Conservation (phyloP, 208 protist genomes). For the Histomonas meleagridis region DNA sequence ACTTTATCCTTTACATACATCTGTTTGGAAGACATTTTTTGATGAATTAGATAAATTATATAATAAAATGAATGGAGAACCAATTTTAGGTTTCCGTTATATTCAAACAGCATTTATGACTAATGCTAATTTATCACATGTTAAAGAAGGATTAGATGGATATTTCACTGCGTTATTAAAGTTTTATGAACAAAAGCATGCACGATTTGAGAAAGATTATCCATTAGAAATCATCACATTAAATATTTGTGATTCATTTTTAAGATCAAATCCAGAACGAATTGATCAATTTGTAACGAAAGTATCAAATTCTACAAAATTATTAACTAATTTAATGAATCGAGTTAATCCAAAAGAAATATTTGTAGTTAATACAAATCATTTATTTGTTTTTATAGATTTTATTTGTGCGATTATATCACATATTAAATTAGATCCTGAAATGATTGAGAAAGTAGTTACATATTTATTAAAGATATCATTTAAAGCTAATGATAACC, state of each 20-base stretch:
- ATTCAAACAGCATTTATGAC: neutral
- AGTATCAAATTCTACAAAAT: neutral
- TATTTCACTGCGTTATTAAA: neutral
- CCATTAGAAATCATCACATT: neutral
- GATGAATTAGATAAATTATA: neutral
- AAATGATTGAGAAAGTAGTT: neutral
- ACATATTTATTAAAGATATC: neutral
- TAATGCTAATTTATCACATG: neutral
- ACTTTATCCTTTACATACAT: neutral
- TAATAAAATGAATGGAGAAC: neutral
- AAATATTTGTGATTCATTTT: neutral
- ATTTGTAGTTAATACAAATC: neutral
- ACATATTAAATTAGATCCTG: neutral
- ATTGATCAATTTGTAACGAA: neutral
- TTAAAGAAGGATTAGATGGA: neutral
- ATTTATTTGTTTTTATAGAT: neutral
- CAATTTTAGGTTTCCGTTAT: neutral
- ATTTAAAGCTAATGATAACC: neutral
- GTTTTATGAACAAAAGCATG: neutral
- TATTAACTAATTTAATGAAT: neutral
- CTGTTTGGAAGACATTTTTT: neutral
- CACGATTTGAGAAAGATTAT: neutral
- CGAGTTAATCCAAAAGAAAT: slow-evolving; percentile 3
- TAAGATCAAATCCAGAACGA: neutral
- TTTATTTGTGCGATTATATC: neutral